Evolutionary conservation across 768 basidiomycete genomes (phyloP).

Genomic region (Pisolithus microcarpus): DNA sequence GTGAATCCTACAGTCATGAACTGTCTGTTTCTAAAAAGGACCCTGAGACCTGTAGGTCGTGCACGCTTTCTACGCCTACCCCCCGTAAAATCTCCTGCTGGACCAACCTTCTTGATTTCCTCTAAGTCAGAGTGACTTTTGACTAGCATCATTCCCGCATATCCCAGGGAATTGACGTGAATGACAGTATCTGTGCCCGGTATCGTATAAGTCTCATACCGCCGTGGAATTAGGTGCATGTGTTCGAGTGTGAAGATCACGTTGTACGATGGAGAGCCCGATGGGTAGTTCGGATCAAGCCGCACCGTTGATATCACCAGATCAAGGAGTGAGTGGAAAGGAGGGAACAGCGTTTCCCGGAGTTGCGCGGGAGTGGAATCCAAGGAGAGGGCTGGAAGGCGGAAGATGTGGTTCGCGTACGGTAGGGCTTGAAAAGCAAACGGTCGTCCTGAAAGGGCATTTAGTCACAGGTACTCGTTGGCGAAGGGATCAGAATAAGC

Average conservation of each 20-base stretch:
- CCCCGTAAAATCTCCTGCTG: constrained; percentile 55
- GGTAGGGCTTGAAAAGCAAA: constrained; percentile 62
- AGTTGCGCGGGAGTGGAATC: constrained; percentile 34
- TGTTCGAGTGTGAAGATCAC: constrained; percentile 76
- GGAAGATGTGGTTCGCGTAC: constrained; percentile 75
- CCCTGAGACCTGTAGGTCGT: constrained; percentile 56
- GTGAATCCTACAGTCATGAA: background rate
- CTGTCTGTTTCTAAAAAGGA: constrained; percentile 30
- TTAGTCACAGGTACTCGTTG: background rate
- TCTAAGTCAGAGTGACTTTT: constrained; percentile 75
- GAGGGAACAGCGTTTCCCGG: constrained; percentile 44
- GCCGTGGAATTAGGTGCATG: constrained; percentile 79
- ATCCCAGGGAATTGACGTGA: constrained; percentile 82
- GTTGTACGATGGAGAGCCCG: constrained; percentile 73
- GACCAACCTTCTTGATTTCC: constrained; percentile 55
- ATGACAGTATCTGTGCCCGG: constrained; percentile 49
- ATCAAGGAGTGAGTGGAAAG: constrained; percentile 71
- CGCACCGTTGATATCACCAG: constrained; percentile 68
- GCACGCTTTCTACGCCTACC: constrained; percentile 61
- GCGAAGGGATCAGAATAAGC: constrained; percentile 9
- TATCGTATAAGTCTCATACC: constrained; percentile 50
- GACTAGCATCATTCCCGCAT: constrained; percentile 83
- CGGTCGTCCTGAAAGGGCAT: constrained; percentile 49
- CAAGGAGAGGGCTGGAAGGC: constrained; percentile 28
- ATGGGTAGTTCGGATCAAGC: constrained; percentile 54